Evolutionary conservation across 2,329 filamentous ascomycete genomes (phyloP).

Genomic region (Metarhizium album): DNA sequence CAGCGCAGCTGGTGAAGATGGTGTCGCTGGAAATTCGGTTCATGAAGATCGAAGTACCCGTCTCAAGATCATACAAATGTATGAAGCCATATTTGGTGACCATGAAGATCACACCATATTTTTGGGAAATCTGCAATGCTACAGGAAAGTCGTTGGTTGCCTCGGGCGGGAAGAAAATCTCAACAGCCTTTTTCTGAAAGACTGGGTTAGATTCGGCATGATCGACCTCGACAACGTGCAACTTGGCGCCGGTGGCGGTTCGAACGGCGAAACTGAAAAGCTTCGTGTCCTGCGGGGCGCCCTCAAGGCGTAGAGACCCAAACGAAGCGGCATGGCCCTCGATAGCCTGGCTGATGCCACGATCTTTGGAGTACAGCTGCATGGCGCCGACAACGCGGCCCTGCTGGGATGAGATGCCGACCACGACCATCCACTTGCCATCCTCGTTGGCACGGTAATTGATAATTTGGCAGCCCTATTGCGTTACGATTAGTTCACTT

Average conservation of each 20-base stretch:
- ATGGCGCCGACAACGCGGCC: constrained; percentile 91
- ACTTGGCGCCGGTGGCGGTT: constrained; percentile 78
- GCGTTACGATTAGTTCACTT: constrained; percentile 4
- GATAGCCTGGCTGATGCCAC: constrained; percentile 94
- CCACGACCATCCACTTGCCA: constrained; percentile 96
- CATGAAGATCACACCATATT: constrained; percentile 93
- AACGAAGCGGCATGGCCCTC: constrained; percentile 96
- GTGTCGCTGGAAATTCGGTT: constrained; percentile 99
- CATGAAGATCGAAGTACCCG: constrained; percentile 94
- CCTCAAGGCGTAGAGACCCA: constrained; percentile 78
- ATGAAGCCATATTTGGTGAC: constrained; percentile 99
- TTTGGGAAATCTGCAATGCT: constrained; percentile 91
- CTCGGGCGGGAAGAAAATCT: constrained; percentile 95
- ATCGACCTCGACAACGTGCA: constrained; percentile 96
- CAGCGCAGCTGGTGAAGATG: constrained; percentile 87
- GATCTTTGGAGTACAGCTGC: constrained; percentile 93
- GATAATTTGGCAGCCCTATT: constrained; percentile 92
- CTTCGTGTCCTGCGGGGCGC: constrained; percentile 82
- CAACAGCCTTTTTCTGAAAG: constrained; percentile 92
- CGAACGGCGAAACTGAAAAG: constrained; percentile 95
- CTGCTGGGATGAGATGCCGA: constrained; percentile 88
- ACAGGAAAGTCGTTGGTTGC: constrained; percentile 96
- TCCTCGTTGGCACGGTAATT: constrained; percentile 96
- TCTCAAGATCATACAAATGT: constrained; percentile 95
- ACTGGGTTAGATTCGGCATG: constrained; percentile 79